Base-by-base conservation (phyloP, 2,329 filamentous ascomycete species). In the Decorospora gaudefroyi region DNA sequence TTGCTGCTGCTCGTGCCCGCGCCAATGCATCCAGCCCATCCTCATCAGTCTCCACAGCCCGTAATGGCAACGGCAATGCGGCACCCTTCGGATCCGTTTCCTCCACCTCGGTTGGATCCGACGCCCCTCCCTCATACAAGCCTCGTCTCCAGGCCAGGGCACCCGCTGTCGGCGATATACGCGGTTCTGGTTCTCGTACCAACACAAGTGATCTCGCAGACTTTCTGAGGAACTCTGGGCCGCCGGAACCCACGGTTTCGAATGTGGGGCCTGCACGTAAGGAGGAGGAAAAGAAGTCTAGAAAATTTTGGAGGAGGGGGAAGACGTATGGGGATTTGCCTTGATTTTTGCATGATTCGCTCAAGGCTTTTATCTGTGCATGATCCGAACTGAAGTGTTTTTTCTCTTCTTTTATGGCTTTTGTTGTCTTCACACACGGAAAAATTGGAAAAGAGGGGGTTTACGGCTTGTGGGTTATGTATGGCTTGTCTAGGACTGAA, bases 151-250 rank as follows among this genome's bases (percentile, higher is more conserved):
- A 68, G 33, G 57, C 62, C 12, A 57, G 65, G 3, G 55, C 51
- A 8, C 61, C 67, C 8, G 53, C 57, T 1, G 55, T 58, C 0
- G 53, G 42, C 11, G 62, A 64, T 10, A 40, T 45, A 9, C 47
- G 49, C 0, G 26, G 41, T 1, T 15, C n/a, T 3, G n/a, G 26
- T 7, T 52, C 49, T 0, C 59, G 66, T 12, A 65, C 67, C 5
- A 62, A 57, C 1, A 74, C 71, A 2, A 68, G 65, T 26, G 72
- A 75, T 42, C 57, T 75, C 21, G 73, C 72, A 2, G 72, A 75
- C 39, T 76, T 76, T 49, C 45, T 76, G 26, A 65, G 65, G 21
- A 70, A 66, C 19, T 72, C 68, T 1, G 73, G 70, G 0, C 73
- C 73, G 0, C 66, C 67, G 3, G 65, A 68, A 25, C 55, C 59